A percentile compares a stretch with the other conserved stretches of the same genome.
phyloP scores from a whole-genome alignment of 768 basidiomycete species.

The Russula compacta region DNA sequence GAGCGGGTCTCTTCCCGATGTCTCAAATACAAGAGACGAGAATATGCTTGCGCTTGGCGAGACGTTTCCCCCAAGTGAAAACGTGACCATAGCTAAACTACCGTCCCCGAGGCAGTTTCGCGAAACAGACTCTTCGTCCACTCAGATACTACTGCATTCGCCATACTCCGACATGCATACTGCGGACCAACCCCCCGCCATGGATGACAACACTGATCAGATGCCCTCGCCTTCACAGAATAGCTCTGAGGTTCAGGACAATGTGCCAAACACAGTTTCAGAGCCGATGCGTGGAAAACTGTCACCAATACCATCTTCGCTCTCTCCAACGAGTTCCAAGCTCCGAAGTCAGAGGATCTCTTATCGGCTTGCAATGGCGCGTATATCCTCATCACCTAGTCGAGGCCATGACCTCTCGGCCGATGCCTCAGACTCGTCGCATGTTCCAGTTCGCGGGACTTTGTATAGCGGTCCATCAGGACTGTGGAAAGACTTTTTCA shows the following conservation, averaged over 20 bases:
- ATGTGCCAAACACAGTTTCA: not conserved
- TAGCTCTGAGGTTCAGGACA: not conserved
- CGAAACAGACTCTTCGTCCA: not conserved
- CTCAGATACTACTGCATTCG: not conserved
- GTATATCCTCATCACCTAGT: not conserved
- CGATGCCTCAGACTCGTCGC: not conserved
- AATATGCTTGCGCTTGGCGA: not conserved
- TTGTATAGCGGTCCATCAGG: slow-evolving; percentile 13
- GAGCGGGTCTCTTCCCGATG: not conserved
- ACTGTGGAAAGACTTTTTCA: slow-evolving; percentile 13
- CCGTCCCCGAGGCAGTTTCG: not conserved
- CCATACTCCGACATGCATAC: not conserved
- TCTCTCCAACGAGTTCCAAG: not conserved
- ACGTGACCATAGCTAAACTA: not conserved
- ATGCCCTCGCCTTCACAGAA: not conserved
- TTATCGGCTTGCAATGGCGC: not conserved
- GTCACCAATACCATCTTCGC: not conserved
- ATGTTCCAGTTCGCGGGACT: slow-evolving; percentile 6
- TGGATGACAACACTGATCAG: not conserved
- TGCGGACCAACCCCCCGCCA: not conserved
- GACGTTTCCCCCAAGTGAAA: not conserved
- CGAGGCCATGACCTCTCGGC: not conserved
- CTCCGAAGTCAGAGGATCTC: not conserved
- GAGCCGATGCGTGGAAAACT: not conserved
- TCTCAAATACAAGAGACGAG: not conserved